Conservation (phyloP, 495 filamentous ascomycete species). For the Neurospora pannonica region DNA sequence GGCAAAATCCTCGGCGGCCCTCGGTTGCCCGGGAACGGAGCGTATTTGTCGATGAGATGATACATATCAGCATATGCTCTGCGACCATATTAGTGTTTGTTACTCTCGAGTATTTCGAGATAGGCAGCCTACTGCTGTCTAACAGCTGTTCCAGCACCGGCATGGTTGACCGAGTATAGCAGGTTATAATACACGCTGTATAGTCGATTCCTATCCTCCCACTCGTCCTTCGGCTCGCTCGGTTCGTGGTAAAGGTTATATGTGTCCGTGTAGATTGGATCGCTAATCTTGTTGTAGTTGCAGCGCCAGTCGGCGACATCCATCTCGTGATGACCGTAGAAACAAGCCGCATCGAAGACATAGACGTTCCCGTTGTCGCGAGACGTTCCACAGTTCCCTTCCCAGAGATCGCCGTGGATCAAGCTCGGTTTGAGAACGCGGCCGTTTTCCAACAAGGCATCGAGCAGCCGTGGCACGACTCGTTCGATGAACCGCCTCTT, state of each 20-base stretch:
- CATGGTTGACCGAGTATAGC: background rate
- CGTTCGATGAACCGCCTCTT: slow-evolving; percentile 12
- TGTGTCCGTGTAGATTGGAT: background rate
- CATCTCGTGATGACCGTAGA: slow-evolving; percentile 15
- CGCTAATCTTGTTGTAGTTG: background rate
- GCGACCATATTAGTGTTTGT: background rate
- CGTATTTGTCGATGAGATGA: background rate
- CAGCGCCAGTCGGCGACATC: background rate
- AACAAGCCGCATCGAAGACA: slow-evolving; percentile 38
- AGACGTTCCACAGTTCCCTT: slow-evolving; percentile 34
- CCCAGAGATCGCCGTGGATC: slow-evolving; percentile 41
- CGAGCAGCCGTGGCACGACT: slow-evolving; percentile 30
- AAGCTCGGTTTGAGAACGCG: slow-evolving; percentile 34
- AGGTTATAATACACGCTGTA: background rate
- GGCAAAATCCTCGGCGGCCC: background rate
- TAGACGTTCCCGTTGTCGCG: slow-evolving; percentile 19
- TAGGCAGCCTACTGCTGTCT: background rate
- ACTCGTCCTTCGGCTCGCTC: background rate
- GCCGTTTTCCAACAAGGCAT: slow-evolving; percentile 32
- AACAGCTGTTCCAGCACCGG: background rate
- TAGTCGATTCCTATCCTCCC: background rate
- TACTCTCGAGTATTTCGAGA: too few relatives aligned
- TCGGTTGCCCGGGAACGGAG: background rate
- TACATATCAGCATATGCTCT: background rate
- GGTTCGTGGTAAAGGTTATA: background rate